Base-by-base conservation (phyloP, 2,329 filamentous ascomycete species). In the Alternaria sp. region DNA sequence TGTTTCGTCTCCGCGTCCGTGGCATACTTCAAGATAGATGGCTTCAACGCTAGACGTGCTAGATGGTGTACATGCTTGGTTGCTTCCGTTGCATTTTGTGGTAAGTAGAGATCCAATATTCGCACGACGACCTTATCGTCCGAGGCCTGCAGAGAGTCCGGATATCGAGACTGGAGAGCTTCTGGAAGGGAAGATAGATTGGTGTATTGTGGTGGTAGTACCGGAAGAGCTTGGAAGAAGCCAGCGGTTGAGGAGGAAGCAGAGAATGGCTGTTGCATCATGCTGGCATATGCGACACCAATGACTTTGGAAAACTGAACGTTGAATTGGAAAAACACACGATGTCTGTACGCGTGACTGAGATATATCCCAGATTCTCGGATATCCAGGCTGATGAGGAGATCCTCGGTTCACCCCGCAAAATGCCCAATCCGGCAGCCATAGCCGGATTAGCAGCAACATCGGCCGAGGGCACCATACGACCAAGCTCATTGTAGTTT, bases 1-100 rank as follows among this genome's bases (percentile, higher is more conserved):
- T 86, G 84, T 64, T 90, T 89, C 43, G 80, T 83, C 74, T 92
- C 90, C 0, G 90, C 86, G 72, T 92, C 87, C 0, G 85, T 85
- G 18, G 90, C 58, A 45, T 73, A 63, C 5, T 36, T 57, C n/a
- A 70, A 62, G 20, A 71, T 60, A 5, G 58, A 41, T 25, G 73
- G 68, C 20, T 70, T 53, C 2, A 75, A 51, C 4, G 68, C 57
- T 7, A 71, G 11, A 1, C 70, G 69, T 18, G 71, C 64, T 16
- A 74, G 40, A n/a, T 54, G 54, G 43, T 75, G 68, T 0, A 69
- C 50, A 32, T 69, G 64, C 11, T 64, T 40, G 8, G 63, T 66
- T 2, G 72, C 66, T 6, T 44, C 34, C 3, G 38, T 44, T 5
- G 61, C 49, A 14, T 66, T 54, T 1, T 57, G 12, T 34, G 70